phyloP scores from a whole-genome alignment of 208 protist genomes.

The Leishmania gerbilli region DNA sequence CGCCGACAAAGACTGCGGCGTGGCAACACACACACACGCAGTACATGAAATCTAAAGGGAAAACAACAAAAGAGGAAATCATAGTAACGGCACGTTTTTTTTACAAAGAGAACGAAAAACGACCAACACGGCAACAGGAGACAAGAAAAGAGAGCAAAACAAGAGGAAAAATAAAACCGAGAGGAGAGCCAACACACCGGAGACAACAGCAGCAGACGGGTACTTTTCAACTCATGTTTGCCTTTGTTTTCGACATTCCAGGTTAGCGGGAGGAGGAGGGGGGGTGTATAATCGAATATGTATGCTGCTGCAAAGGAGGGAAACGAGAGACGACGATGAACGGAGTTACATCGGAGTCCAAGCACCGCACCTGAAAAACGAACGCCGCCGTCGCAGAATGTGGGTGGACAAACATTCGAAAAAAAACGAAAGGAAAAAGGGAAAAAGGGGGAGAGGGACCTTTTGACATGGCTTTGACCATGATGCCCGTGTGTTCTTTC shows the following conservation, averaged over 20 bases:
- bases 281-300: not conserved
- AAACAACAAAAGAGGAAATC: slow-evolving; percentile 12
- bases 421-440: slow-evolving; percentile 5
- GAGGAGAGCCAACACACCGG: not conserved
- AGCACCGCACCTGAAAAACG: not conserved
- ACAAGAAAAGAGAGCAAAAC: slow-evolving; percentile 7
- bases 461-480: not conserved
- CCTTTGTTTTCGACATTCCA: not conserved
- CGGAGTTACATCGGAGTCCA: not conserved
- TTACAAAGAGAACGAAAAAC: not conserved
- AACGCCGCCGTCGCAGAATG: not conserved
- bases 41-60: not conserved
- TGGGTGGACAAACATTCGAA: not conserved
- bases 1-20: not conserved
- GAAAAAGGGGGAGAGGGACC: not conserved
- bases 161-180: slow-evolving; percentile 4
- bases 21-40: slow-evolving; percentile 7
- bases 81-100: not conserved
- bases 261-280: not conserved
- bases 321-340: not conserved
- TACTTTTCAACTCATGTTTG: not conserved
- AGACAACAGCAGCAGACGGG: slow-evolving; percentile 1
- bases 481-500: not conserved
- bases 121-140: not conserved
- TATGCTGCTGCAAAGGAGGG: not conserved